phyloP scores from a whole-genome alignment of 2,329 filamentous ascomycete species.

The Didymella sp. region DNA sequence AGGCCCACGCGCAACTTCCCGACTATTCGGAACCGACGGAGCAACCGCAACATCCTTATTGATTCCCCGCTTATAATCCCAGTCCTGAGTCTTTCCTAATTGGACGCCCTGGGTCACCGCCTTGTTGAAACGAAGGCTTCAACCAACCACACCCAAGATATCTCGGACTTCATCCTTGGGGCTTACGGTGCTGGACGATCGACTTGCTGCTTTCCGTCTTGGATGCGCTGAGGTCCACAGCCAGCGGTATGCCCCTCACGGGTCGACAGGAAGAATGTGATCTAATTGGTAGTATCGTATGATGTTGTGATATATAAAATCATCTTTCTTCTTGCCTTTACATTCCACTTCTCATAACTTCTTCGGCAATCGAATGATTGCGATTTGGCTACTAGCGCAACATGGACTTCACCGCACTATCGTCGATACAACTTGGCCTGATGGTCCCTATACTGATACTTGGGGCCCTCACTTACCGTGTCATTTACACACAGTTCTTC shows the following conservation, averaged over 20 bases:
- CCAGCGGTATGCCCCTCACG: background rate
- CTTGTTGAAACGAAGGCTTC: background rate
- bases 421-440: background rate
- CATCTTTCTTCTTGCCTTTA: background rate
- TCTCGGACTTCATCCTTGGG: background rate
- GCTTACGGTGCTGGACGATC: background rate
- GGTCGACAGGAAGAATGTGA: background rate
- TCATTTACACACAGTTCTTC: slow-evolving; percentile 5
- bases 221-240: background rate
- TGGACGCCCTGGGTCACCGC: background rate
- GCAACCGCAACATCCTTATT: background rate
- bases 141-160: background rate
- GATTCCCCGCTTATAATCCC: slow-evolving; percentile 1
- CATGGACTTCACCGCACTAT: background rate
- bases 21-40: background rate
- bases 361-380: background rate
- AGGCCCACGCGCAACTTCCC: background rate
- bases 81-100: background rate
- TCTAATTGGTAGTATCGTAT: background rate
- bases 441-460: background rate
- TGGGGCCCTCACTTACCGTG: background rate
- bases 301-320: background rate
- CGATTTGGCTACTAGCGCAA: background rate
- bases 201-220: background rate
- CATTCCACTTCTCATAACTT: background rate